Conservation (phyloP, 192 early-diverging fungal species). For the Coemansia sp. region DNA sequence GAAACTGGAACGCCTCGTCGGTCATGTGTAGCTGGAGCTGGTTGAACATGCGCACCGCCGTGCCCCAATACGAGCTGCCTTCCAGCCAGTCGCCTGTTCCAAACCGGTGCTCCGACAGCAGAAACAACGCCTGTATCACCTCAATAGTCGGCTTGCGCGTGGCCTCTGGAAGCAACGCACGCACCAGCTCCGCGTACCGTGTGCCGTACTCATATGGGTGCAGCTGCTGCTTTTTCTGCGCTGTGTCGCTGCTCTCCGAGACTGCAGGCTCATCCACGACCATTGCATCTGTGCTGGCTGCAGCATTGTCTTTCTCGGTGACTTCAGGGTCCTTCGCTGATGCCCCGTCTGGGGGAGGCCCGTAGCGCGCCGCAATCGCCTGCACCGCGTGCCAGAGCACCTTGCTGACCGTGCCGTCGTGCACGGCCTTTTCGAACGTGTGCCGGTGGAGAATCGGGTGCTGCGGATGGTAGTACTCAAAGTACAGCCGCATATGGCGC, state of each 20-base stretch:
- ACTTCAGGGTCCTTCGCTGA: background rate
- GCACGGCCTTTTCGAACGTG: slow-evolving; percentile 42
- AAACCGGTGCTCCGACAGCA: slow-evolving; percentile 47
- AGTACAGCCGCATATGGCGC: slow-evolving; percentile 31
- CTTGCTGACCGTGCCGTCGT: slow-evolving; percentile 29
- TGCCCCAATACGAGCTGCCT: slow-evolving; percentile 52
- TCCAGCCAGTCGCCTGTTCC: slow-evolving; percentile 49
- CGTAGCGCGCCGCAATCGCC: slow-evolving; percentile 50
- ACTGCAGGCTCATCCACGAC: background rate
- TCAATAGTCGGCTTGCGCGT: slow-evolving; percentile 33
- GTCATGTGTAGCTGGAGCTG: slow-evolving; percentile 52
- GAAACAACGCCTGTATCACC: slow-evolving; percentile 47
- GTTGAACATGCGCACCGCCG: slow-evolving; percentile 52
- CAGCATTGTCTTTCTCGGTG: background rate
- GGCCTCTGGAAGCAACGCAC: slow-evolving; percentile 41
- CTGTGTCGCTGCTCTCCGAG: background rate
- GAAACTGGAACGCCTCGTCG: slow-evolving; percentile 53
- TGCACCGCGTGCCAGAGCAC: slow-evolving; percentile 48
- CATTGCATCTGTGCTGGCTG: slow-evolving; percentile 1
- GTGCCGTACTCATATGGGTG: slow-evolving; percentile 36
- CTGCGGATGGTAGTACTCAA: slow-evolving; percentile 48
- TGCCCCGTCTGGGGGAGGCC: slow-evolving; percentile 9
- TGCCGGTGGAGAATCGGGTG: slow-evolving; percentile 50
- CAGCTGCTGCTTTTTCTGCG: background rate
- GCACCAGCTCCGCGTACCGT: slow-evolving; percentile 25